Evolutionary conservation across 2,329 filamentous ascomycete species (phyloP).

Genomic region (Hymenoscyphus albidus): DNA sequence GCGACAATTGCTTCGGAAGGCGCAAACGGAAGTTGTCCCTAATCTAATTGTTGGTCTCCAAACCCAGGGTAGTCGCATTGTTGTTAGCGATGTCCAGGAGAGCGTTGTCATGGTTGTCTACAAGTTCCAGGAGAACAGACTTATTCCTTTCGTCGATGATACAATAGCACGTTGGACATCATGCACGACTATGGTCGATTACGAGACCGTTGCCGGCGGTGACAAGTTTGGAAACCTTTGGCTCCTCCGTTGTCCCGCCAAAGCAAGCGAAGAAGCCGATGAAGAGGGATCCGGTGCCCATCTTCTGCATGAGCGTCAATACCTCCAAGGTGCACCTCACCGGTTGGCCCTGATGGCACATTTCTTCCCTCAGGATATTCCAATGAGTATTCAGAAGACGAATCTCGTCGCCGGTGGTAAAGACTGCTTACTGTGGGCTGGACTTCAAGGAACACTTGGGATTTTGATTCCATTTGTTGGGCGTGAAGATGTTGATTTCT

Average conservation of each 20-base stretch:
- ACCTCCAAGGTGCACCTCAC: slow-evolving; percentile 85
- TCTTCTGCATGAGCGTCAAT: slow-evolving; percentile 83
- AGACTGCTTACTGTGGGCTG: slow-evolving; percentile 88
- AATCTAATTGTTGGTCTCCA: slow-evolving; percentile 85
- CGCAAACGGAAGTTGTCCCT: slow-evolving; percentile 73
- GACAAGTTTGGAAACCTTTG: slow-evolving; percentile 98
- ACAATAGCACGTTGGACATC: slow-evolving; percentile 87
- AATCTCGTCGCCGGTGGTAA: slow-evolving; percentile 86
- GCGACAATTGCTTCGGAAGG: slow-evolving; percentile 87
- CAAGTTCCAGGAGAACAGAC: slow-evolving; percentile 83
- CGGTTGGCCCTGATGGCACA: slow-evolving; percentile 82
- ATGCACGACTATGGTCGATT: slow-evolving; percentile 90
- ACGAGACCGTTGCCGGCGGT: slow-evolving; percentile 89
- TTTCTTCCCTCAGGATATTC: slow-evolving; percentile 87
- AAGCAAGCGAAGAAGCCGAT: slow-evolving; percentile 84
- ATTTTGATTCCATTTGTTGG: slow-evolving; percentile 88
- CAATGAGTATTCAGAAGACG: slow-evolving; percentile 84
- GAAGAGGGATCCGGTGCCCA: slow-evolving; percentile 88
- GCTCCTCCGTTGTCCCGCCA: slow-evolving; percentile 81
- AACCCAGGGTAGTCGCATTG: slow-evolving; percentile 84
- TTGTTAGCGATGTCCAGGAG: slow-evolving; percentile 90
- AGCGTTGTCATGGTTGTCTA: slow-evolving; percentile 90
- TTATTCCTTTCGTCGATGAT: slow-evolving; percentile 93
- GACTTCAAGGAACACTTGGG: slow-evolving; percentile 89
- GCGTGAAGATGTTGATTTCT: slow-evolving; percentile 95